Evolutionary conservation across 805 yeast species (phyloP), one percentile per base, ranked within the genome.

Genomic region (Candida khao-thaluensis): DNA sequence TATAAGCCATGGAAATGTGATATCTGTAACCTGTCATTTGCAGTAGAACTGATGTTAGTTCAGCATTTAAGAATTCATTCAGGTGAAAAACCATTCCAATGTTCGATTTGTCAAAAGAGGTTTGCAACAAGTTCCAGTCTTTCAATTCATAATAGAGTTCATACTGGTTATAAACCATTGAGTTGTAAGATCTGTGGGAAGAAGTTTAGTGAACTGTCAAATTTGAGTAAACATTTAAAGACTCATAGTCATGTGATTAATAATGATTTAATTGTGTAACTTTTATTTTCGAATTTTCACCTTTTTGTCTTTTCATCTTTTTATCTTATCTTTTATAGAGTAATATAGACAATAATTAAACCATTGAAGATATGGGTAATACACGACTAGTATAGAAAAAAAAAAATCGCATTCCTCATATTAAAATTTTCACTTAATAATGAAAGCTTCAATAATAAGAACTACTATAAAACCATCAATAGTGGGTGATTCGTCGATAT

Each of bases 101-200:
- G 99, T 59, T 66, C 72, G 17, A 55, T 68, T 1, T 91, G 99
- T 59, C 81, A 76, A 4, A 90, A 88, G 57, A 57, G 67, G 17
- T 91, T 91, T 65, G 84, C 95, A 8, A 87, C 95, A 2, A 76
- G 85, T 20, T 81, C 93, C 3, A 82, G 93, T 11, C 67, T 90
- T 31, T 82, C 88, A 1, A 87, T 91, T 21, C 98, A 93, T 62
- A 61, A 75, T 32, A 70, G 98, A 44, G 81, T 81, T 2, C 99
- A 91, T 60, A 85, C 95, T 1, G 97, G 97, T 2, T 91, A 84
- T 43, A 87, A 84, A 59, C 97, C 97, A 2, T 66, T 91, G 48
- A 66, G 61, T 23, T 91, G 98, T 60, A 81, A 80, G 46, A 76
- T 76, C 62, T 91, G 99, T 58, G 82, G 79, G 12, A 89, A 86